Evolutionary conservation across 2,329 filamentous ascomycete genomes (phyloP), one percentile per base, ranked within the genome.

Genomic region (Hyphodiscus sp.): DNA sequence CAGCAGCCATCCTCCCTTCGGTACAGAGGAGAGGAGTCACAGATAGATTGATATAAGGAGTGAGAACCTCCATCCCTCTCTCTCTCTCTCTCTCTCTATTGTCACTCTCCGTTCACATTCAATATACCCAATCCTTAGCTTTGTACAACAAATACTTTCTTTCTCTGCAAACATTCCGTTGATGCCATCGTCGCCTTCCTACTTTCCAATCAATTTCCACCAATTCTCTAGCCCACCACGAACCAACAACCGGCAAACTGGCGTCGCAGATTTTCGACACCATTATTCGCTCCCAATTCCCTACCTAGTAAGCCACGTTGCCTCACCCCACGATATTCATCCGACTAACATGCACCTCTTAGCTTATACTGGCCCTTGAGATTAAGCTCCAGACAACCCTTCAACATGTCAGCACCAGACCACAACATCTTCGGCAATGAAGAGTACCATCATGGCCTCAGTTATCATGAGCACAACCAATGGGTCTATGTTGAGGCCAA

Each of bases 401-500:
- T 38, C 33, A 38, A 38, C 33, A 38, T 38, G 33, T 13, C 33
- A 13, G 33, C 33, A n/a, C 33, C 33, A 15, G 33, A 38, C 33
- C 33, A 38, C 11, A 38, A 38, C 33, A 38, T 38, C 33, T 38
- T 38, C 33, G 5, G 13, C 33, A 38, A 38, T 13, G 33, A 38
- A n/a, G 33, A n/a, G 33, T 38, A 38, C 13, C 11, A 38, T 38
- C 33, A 38, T 38, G 33, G 16, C 11, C 33, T 38, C 33, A 26
- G 23, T 26, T 26, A 26, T 26, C 33, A 38, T n/a, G 33, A 55
- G n/a, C 65, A 60, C 54, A 23, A 49, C n/a, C 66, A 62, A 20
- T 45, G 49, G 20, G 19, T 30, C 33, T 65, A 62, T 57, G 58
- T 57, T 54, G 60, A 60, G 38, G 52, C 51, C 9, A 58, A 62